A percentile compares a stretch with the other conserved stretches of the same genome.
phyloP scores from a whole-genome alignment of 1,284 basidiomycete genomes.

The Heliocybe sulcata region DNA sequence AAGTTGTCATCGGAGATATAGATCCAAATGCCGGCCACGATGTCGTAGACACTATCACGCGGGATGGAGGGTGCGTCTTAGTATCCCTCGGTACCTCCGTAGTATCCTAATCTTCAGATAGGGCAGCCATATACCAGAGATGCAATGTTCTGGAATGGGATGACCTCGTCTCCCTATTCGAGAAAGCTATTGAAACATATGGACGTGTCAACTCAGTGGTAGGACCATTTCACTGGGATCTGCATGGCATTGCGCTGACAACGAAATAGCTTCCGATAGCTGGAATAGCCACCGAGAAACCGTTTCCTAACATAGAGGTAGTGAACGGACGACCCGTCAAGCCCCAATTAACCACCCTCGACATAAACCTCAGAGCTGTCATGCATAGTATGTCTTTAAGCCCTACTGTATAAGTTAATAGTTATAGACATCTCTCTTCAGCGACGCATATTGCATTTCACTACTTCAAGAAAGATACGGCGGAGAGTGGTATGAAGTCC shows the following conservation, averaged over 20 bases:
- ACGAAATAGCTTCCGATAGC: slow-evolving; percentile 43
- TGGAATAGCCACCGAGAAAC: slow-evolving; percentile 37
- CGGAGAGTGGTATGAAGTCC: slow-evolving; percentile 30
- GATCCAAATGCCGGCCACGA: slow-evolving; percentile 31
- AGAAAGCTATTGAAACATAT: slow-evolving; percentile 35
- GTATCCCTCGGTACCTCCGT: neutral
- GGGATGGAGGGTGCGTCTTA: slow-evolving; percentile 35
- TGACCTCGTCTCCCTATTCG: slow-evolving; percentile 45
- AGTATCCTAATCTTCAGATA: slow-evolving; percentile 13
- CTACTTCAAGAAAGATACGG: slow-evolving; percentile 34
- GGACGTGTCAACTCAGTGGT: slow-evolving; percentile 48
- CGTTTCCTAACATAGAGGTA: slow-evolving; percentile 24
- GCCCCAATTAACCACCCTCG: slow-evolving; percentile 37
- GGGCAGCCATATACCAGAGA: slow-evolving; percentile 32
- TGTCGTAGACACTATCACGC: slow-evolving; percentile 33
- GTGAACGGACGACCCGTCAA: slow-evolving; percentile 33
- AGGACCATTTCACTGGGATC: slow-evolving; percentile 4
- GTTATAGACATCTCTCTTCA: slow-evolving; percentile 14
- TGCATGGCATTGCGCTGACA: neutral
- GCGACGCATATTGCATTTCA: slow-evolving; percentile 42
- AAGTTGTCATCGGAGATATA: slow-evolving; percentile 48
- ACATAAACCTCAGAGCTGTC: slow-evolving; percentile 46
- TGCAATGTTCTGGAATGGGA: slow-evolving; percentile 53
- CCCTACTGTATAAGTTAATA: neutral
- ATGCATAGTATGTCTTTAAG: slow-evolving; percentile 35